These are phyloP conservation scores for Lentinula lateritia DNA, from an alignment of 768 basidiomycete genomes.

Conservation along the genomic window DNA sequence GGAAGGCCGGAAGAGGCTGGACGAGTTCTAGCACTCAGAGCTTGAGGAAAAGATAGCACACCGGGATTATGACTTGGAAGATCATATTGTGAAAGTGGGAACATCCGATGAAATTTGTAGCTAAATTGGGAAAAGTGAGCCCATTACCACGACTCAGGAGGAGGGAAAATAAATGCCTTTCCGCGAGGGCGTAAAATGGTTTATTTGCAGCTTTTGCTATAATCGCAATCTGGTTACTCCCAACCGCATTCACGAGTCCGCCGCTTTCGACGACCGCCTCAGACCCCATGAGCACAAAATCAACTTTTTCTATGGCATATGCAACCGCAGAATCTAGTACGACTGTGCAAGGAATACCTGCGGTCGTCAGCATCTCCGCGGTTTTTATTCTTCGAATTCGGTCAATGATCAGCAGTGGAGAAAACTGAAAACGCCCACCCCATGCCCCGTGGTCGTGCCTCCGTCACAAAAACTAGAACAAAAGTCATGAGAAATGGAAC, in stretches of 20 bases:
- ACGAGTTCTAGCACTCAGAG: constrained; percentile 8
- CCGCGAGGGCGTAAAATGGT: constrained; percentile 93
- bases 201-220: constrained; percentile 92
- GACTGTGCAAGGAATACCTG: constrained; percentile 87
- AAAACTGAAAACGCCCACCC: constrained; percentile 49
- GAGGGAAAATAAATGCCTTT: constrained; percentile 44
- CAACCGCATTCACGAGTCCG: constrained; percentile 86
- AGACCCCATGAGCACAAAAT: constrained; percentile 93
- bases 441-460: constrained; percentile 84
- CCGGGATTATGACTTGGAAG: constrained; percentile 75
- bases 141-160: constrained; percentile 10
- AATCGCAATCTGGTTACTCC: constrained; percentile 94
- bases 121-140: constrained; percentile 32
- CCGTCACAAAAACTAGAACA: constrained; percentile 83
- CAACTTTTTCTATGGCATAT: constrained; percentile 94
- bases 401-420: constrained; percentile 1
- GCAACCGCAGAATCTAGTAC: constrained; percentile 95
- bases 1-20: neutral
- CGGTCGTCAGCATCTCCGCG: constrained; percentile 78
- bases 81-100: constrained; percentile 89
- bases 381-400: constrained; percentile 69
- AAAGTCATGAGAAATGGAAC: constrained; percentile 10
- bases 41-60: constrained; percentile 65
- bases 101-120: constrained; percentile 96
- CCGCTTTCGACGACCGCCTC: constrained; percentile 98